A percentile compares a stretch with the other conserved stretches of the same genome.
These are phyloP conservation scores for Calonectria leucothoes DNA, from an alignment of 2,329 filamentous ascomycete species.

Conservation along the genomic window DNA sequence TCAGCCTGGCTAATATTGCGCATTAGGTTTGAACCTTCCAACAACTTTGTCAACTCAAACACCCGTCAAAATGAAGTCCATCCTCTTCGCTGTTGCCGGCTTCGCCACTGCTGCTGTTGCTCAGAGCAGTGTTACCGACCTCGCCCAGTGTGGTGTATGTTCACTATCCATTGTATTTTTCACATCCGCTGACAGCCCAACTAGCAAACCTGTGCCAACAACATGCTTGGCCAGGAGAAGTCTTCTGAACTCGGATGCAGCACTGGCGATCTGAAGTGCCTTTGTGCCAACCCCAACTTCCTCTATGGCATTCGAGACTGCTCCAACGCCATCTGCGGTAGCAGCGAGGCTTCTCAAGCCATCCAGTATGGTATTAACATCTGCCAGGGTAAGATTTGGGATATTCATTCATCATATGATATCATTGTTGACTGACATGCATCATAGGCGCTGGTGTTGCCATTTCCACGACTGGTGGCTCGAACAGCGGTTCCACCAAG, in stretches of 20 bases:
- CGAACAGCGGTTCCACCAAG: slow-evolving; percentile 22
- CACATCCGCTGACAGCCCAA: slow-evolving; percentile 23
- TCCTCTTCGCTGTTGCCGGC: slow-evolving; percentile 55
- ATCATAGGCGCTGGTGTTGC: slow-evolving; percentile 47
- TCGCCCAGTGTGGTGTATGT: slow-evolving; percentile 67
- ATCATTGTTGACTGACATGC: background rate
- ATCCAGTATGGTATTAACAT: slow-evolving; percentile 53
- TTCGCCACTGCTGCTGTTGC: slow-evolving; percentile 54
- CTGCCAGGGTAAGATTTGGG: slow-evolving; percentile 51
- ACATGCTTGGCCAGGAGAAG: slow-evolving; percentile 60
- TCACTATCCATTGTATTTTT: background rate
- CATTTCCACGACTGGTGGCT: slow-evolving; percentile 45
- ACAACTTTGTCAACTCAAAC: slow-evolving; percentile 30
- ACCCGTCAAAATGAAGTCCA: slow-evolving; percentile 63
- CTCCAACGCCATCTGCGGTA: slow-evolving; percentile 55
- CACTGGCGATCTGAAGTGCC: slow-evolving; percentile 54
- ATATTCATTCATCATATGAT: too few species aligned
- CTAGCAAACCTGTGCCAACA: slow-evolving; percentile 61
- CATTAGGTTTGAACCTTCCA: slow-evolving; percentile 22
- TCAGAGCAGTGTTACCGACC: slow-evolving; percentile 51
- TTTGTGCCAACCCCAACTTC: slow-evolving; percentile 61
- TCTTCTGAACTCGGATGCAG: slow-evolving; percentile 59
- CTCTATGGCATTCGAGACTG: slow-evolving; percentile 64
- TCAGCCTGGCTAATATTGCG: slow-evolving; percentile 18
- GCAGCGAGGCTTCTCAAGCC: slow-evolving; percentile 48